Evolutionary conservation across 805 yeast genomes (phyloP).

Genomic region (Saccharomycopsis amapae): DNA sequence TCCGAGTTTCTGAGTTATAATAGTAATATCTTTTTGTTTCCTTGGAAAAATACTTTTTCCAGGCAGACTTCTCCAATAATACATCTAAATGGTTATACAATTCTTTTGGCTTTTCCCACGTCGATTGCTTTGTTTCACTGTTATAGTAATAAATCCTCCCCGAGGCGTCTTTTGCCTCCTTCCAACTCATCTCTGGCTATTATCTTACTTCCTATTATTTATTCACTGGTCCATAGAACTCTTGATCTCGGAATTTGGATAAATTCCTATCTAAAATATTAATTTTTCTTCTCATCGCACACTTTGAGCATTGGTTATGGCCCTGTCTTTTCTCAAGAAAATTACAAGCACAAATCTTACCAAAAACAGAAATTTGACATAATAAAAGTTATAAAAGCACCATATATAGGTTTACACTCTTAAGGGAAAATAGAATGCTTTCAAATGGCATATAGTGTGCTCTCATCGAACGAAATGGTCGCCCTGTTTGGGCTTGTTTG

Average conservation of each 20-base stretch:
- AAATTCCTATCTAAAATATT: background rate
- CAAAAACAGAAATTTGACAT: too few species aligned
- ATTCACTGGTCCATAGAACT: too few species aligned
- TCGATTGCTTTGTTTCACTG: constrained; percentile 53
- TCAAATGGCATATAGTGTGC: constrained; percentile 1
- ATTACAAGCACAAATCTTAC: too few species aligned
- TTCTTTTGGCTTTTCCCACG: constrained; percentile 75
- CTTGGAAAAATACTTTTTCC: constrained; percentile 42
- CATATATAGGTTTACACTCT: too few species aligned
- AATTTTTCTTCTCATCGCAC: too few species aligned
- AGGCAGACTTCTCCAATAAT: constrained; percentile 45
- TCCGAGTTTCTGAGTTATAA: constrained; percentile 54
- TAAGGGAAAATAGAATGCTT: too few species aligned
- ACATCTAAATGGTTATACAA: constrained; percentile 35
- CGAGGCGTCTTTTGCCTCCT: constrained; percentile 51
- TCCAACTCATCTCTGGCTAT: constrained; percentile 40
- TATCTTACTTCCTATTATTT: background rate
- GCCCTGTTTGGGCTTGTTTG: constrained; percentile 74
- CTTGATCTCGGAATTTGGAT: background rate
- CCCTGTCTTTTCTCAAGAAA: too few species aligned
- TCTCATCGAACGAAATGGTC: constrained; percentile 10
- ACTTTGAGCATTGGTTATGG: too few species aligned
- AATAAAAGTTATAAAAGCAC: too few species aligned
- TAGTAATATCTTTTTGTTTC: constrained; percentile 61
- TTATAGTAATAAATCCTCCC: constrained; percentile 73